Evolutionary conservation across 208 protist genomes (phyloP).

Genomic region (Wallacemonas sp.): DNA sequence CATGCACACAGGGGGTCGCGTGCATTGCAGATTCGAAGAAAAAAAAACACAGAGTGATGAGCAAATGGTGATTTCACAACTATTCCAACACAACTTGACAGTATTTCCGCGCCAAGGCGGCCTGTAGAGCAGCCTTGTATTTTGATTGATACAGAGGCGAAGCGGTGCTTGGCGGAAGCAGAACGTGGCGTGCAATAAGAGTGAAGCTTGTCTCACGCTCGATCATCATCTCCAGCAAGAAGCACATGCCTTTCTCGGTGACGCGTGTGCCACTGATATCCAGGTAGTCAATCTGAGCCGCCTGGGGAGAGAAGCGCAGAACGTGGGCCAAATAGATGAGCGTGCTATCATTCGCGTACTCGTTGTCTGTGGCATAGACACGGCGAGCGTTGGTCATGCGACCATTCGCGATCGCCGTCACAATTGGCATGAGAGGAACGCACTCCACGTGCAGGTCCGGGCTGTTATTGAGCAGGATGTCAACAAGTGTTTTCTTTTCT

Average conservation of each 20-base stretch:
- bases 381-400: conserved; percentile 61
- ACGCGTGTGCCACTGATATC: conserved; percentile 83
- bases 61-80: too few species aligned
- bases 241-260: conserved; percentile 74
- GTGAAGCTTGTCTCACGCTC: conserved; percentile 69
- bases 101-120: conserved; percentile 2
- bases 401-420: conserved; percentile 76
- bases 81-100: conserved; percentile 7
- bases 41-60: not conserved
- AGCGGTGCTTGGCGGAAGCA: conserved; percentile 23
- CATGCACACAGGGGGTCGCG: not conserved
- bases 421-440: conserved; percentile 69
- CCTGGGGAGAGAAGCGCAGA: conserved; percentile 76
- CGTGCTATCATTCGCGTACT: conserved; percentile 56
- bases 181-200: conserved; percentile 54
- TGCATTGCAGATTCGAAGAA: not conserved
- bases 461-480: conserved; percentile 60
- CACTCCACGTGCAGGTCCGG: conserved; percentile 64
- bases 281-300: conserved; percentile 64
- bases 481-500: conserved; percentile 58
- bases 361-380: conserved; percentile 59
- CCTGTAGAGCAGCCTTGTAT: conserved; percentile 11
- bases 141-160: conserved; percentile 12
- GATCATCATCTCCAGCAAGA: conserved; percentile 78
- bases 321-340: conserved; percentile 83